Evolutionary conservation across 257 asterid genomes (phyloP).

Genomic region (Ehretia macrophylla): DNA sequence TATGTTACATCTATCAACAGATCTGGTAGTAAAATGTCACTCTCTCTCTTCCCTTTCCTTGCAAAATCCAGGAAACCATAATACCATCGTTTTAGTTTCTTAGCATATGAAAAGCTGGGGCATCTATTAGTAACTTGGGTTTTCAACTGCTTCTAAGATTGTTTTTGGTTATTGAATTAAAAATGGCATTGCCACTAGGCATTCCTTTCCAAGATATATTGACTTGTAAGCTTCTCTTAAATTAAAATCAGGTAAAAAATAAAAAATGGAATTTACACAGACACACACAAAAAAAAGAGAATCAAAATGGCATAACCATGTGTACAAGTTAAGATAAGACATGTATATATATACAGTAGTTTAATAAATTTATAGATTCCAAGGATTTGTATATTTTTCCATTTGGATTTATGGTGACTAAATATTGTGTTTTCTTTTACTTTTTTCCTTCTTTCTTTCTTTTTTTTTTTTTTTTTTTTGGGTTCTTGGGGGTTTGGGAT

Average conservation of each 20-base stretch:
- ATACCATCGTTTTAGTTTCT: conserved; percentile 4
- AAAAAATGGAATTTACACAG: no score
- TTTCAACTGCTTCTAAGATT: not conserved
- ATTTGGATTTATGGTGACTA: not conserved
- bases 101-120: conserved; percentile 8
- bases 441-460: not conserved
- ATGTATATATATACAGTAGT: no score
- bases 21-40: conserved; percentile 21
- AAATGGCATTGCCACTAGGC: no score
- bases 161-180: no score
- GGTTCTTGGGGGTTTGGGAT: not conserved
- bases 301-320: no score
- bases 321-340: no score
- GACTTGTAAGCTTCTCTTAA: no score
- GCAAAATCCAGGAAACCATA: conserved; percentile 39
- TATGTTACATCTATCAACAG: conserved; percentile 27
- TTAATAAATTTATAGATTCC: no score
- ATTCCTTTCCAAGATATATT: no score
- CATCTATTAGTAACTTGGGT: not conserved
- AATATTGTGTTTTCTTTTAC: not conserved
- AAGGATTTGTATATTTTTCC: no score
- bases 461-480: not conserved
- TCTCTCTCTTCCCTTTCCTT: conserved; percentile 38
- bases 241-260: no score
- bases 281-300: no score